phyloP scores from a whole-genome alignment of 73 alveolate species.

The Tetrahymena thermophila region DNA sequence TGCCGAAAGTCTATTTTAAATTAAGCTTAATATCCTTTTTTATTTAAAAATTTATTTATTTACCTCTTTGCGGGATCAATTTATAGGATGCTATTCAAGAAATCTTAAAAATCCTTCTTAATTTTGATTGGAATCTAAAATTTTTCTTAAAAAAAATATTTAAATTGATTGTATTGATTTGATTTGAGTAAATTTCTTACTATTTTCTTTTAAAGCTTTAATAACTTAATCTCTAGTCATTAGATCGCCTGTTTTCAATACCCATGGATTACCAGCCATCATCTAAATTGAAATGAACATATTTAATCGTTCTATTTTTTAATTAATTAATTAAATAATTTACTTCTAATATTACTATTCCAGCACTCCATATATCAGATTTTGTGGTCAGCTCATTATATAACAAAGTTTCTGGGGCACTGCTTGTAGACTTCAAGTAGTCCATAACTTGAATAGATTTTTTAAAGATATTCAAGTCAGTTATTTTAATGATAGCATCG shows the following conservation, averaged over 20 bases:
- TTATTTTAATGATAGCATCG: neutral
- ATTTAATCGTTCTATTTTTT: neutral
- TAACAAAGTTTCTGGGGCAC: neutral
- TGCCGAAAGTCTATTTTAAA: neutral
- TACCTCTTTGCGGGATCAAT: neutral
- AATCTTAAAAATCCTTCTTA: neutral
- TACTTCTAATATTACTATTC: neutral
- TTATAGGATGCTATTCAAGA: neutral
- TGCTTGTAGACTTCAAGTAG: neutral
- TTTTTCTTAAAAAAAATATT: neutral
- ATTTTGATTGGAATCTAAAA: neutral
- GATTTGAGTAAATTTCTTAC: neutral
- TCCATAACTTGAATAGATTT: neutral
- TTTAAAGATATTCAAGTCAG: neutral
- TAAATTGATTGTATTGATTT: neutral
- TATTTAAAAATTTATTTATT: neutral
- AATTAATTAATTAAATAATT: neutral
- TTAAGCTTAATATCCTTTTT: neutral
- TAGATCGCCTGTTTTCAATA: neutral
- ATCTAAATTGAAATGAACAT: neutral
- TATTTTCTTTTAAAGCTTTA: neutral
- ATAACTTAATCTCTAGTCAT: neutral
- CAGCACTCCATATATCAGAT: neutral
- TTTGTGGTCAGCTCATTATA: neutral
- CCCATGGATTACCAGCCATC: neutral